These are phyloP conservation scores for Taphrina deformans DNA, from an alignment of 1,139 yeast species.

Conservation along the genomic window DNA sequence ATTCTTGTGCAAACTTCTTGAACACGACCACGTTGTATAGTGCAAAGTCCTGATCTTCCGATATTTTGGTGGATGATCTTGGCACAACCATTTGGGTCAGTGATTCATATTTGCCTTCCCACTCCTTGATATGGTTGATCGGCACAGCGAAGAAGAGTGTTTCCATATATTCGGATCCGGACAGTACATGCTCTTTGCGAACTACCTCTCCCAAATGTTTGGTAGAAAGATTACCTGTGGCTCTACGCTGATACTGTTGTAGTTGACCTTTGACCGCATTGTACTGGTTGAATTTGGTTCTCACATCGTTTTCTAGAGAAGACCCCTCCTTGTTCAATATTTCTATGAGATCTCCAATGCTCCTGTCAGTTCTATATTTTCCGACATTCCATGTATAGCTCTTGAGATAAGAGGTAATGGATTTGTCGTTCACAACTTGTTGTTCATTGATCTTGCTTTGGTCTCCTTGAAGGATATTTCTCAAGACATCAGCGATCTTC, in stretches of 20 bases:
- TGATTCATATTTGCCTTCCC: slow-evolving; percentile 61
- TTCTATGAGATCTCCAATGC: slow-evolving; percentile 72
- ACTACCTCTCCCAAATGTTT: slow-evolving; percentile 89
- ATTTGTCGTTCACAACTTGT: slow-evolving; percentile 54
- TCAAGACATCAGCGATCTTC: slow-evolving; percentile 74
- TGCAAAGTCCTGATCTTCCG: slow-evolving; percentile 69
- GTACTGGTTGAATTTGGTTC: slow-evolving; percentile 66
- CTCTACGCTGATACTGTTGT: slow-evolving; percentile 85
- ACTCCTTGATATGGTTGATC: slow-evolving; percentile 44
- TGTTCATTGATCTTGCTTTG: slow-evolving; percentile 51
- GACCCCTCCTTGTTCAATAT: slow-evolving; percentile 73
- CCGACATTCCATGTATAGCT: slow-evolving; percentile 82
- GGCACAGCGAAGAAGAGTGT: slow-evolving; percentile 89
- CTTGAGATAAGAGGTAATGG: slow-evolving; percentile 56
- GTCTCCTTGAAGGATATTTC: slow-evolving; percentile 53
- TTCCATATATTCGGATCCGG: slow-evolving; percentile 79
- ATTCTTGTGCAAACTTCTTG: slow-evolving; percentile 73
- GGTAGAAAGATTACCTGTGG: slow-evolving; percentile 88
- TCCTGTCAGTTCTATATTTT: slow-evolving; percentile 80
- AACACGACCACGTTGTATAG: slow-evolving; percentile 80
- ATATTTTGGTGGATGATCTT: slow-evolving; percentile 70
- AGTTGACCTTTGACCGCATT: slow-evolving; percentile 80
- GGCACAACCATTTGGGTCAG: slow-evolving; percentile 83
- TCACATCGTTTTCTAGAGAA: slow-evolving; percentile 79
- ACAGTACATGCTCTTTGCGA: slow-evolving; percentile 76